A percentile compares a stretch with the other conserved stretches of the same genome.
Evolutionary conservation across 2,329 filamentous ascomycete species (phyloP).

Genomic region (Atkinsonella hypoxylon): DNA sequence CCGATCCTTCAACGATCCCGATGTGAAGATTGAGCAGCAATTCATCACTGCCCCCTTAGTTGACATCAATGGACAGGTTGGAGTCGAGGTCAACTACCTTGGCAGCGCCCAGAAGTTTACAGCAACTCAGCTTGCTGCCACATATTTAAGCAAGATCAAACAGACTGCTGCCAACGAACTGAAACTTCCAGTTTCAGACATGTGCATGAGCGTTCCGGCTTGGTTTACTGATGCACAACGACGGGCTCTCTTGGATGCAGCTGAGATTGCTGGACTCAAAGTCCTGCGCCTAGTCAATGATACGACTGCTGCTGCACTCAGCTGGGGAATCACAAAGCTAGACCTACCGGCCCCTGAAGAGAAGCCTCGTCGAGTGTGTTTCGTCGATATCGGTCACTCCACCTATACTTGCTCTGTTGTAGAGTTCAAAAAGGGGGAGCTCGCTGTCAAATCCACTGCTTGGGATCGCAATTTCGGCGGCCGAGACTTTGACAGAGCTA

Average conservation of each 20-base stretch:
- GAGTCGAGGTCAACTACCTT: slow-evolving; percentile 84
- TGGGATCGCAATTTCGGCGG: slow-evolving; percentile 96
- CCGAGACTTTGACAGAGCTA: slow-evolving; percentile 88
- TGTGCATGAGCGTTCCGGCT: slow-evolving; percentile 86
- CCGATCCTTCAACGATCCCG: slow-evolving; percentile 76
- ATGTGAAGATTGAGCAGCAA: slow-evolving; percentile 85
- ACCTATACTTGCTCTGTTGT: slow-evolving; percentile 92
- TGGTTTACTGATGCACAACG: slow-evolving; percentile 98
- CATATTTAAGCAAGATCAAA: slow-evolving; percentile 94
- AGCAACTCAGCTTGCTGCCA: slow-evolving; percentile 85
- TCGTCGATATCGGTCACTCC: slow-evolving; percentile 92
- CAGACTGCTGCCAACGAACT: slow-evolving; percentile 77
- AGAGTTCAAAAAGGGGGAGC: slow-evolving; percentile 94
- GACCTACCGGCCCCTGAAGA: slow-evolving; percentile 83
- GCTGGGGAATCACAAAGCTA: slow-evolving; percentile 95
- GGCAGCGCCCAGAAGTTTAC: slow-evolving; percentile 94
- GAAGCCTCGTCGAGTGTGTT: slow-evolving; percentile 80
- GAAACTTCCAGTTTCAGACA: slow-evolving; percentile 80
- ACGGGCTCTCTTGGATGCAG: slow-evolving; percentile 76
- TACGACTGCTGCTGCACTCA: slow-evolving; percentile 88
- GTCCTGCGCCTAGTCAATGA: slow-evolving; percentile 93
- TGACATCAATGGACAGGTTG: slow-evolving; percentile 88
- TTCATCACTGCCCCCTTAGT: slow-evolving; percentile 77
- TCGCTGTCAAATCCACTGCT: slow-evolving; percentile 82
- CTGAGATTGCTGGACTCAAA: slow-evolving; percentile 89